Percentiles rank a stretch among this genome's conserved stretches.
Conservation (phyloP, 352 stramenopile species). For the Phytopythium sindhum region DNA sequence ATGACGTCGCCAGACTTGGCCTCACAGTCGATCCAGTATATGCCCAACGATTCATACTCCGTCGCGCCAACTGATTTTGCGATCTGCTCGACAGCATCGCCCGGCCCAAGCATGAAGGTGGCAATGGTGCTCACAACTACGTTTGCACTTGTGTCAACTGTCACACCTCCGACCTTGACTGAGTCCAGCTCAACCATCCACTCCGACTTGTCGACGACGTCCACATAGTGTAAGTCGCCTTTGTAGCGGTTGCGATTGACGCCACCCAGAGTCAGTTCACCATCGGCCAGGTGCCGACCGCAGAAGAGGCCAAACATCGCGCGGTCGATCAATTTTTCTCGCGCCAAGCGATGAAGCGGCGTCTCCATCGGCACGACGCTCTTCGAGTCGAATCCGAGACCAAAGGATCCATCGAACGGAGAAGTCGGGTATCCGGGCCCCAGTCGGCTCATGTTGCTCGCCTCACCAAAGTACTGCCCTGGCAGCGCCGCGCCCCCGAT, state of each 20-base stretch:
- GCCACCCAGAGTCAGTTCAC: conserved; percentile 51
- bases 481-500: conserved; percentile 38
- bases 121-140: conserved; percentile 92
- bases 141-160: conserved; percentile 19
- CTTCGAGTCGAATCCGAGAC: conserved; percentile 90
- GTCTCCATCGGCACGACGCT: conserved; percentile 81
- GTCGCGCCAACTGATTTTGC: conserved; percentile 63
- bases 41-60: conserved; percentile 74
- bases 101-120: conserved; percentile 86
- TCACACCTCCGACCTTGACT: conserved; percentile 34
- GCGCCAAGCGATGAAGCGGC: conserved; percentile 89
- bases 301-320: conserved; percentile 93
- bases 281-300: conserved; percentile 45
- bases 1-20: conserved; percentile 75
- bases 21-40: conserved; percentile 91
- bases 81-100: conserved; percentile 66
- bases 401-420: conserved; percentile 96
- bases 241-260: conserved; percentile 84
- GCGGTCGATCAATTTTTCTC: conserved; percentile 71
- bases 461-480: conserved; percentile 88
- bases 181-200: conserved; percentile 52
- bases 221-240: conserved; percentile 88
- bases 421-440: conserved; percentile 88
- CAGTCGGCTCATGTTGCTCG: conserved; percentile 90
- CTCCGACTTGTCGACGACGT: conserved; percentile 28